Evolutionary conservation across 768 basidiomycete genomes (phyloP), one percentile per base, ranked within the genome.

Genomic region (Mycena polygramma): DNA sequence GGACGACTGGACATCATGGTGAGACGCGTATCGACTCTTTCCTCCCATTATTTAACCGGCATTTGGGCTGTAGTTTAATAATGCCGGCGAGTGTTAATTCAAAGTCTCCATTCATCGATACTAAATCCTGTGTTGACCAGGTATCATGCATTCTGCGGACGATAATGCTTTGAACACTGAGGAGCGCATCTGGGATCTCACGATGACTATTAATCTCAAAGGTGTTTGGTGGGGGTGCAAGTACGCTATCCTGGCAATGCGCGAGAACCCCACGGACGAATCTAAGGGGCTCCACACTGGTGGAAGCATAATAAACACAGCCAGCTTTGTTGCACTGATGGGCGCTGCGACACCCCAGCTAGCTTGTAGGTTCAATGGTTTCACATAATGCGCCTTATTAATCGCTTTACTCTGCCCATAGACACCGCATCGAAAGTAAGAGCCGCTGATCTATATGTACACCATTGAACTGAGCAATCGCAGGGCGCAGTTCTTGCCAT

Each of bases 221-320:
- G 98, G 98, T 60, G 98, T 99, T 69, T 99, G 97, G 98, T 99
- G 93, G 92, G 98, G 98, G 39, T 97, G 94, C 87, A 99, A 98
- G 82, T 92, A 99, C 77, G 98, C 97, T 7, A 97, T 99, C 77
- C 85, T 92, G 60, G 98, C 98, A 45, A 99, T 99, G 97, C 91
- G 95, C 69, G 82, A 94, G 71, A 99, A 99, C 81, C 89, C 94
- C 14, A 89, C 89, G 54, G 96, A 98, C 67, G 87, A 88, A 69
- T 83, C 88, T 70, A 95, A 92, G 80, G 93, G 94, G 5, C 88
- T 99, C 15, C 91, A 88, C 76, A 83, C 85, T 14, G 94, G 94
- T 53, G 94, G 94, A 67, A 95, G 94, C 75, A 97, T 99, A 83
- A 98, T 99, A 83, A 99, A 99, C 82, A 97, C 95, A 13, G 97